Evolutionary conservation across 441 rosid species (phyloP).

Genomic region (Corymbia calophylla): DNA sequence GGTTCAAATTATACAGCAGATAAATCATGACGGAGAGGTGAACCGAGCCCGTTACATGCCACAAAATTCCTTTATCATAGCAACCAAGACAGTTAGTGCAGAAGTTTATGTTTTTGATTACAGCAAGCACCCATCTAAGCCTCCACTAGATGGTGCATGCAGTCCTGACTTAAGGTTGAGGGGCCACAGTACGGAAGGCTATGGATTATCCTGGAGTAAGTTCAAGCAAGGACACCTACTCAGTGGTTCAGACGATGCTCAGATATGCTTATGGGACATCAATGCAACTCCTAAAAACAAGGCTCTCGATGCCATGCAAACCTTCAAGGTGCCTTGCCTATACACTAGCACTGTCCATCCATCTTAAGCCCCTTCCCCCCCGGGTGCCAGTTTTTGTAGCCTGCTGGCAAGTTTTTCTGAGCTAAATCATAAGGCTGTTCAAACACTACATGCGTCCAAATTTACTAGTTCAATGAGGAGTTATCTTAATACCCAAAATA

Average conservation of each 20-base stretch:
- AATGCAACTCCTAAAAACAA: slow-evolving; percentile 70
- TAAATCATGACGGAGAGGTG: slow-evolving; percentile 93
- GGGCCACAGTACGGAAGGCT: slow-evolving; percentile 91
- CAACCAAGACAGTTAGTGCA: slow-evolving; percentile 87
- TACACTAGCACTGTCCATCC: not conserved
- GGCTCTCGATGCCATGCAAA: slow-evolving; percentile 72
- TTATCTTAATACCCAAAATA: not conserved
- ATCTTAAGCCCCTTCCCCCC: not conserved
- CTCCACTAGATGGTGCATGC: slow-evolving; percentile 80
- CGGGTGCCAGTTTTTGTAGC: not conserved
- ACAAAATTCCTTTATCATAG: slow-evolving; percentile 80
- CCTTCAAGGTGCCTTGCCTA: slow-evolving; percentile 50
- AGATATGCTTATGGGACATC: slow-evolving; percentile 93
- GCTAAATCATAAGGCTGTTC: not conserved
- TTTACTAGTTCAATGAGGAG: not conserved
- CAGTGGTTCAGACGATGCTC: slow-evolving; percentile 96
- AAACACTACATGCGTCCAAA: not conserved
- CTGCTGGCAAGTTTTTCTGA: not conserved
- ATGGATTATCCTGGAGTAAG: slow-evolving; percentile 97
- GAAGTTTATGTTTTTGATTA: slow-evolving; percentile 94
- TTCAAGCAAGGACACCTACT: slow-evolving; percentile 85
- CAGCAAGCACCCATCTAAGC: slow-evolving; percentile 84
- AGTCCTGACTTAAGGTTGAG: slow-evolving; percentile 85
- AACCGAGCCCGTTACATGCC: slow-evolving; percentile 99
- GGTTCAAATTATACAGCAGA: slow-evolving; percentile 95